phyloP scores from a whole-genome alignment of 306 rosid species.

The Glycine latifolia region DNA sequence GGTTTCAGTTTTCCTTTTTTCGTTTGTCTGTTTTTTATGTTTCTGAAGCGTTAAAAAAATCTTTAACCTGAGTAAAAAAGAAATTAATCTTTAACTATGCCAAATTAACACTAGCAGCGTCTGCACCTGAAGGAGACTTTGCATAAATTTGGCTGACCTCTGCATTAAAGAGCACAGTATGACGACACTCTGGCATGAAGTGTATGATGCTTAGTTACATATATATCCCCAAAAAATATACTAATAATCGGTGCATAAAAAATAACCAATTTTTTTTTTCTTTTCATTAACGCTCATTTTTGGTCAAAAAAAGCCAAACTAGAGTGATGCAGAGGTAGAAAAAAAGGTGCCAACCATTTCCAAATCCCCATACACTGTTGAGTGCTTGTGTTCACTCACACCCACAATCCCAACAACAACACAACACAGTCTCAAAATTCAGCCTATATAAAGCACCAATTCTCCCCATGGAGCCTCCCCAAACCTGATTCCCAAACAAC shows the following conservation, averaged over 20 bases:
- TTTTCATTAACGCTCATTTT: neutral
- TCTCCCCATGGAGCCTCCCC: neutral
- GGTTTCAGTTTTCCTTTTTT: too few species aligned
- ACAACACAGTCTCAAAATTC: neutral
- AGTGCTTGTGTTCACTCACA: slow-evolving; percentile 10
- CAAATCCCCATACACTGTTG: neutral
- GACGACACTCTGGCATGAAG: neutral
- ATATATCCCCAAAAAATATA: neutral
- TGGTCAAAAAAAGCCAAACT: neutral
- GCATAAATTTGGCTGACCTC: neutral
- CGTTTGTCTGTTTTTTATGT: too few species aligned
- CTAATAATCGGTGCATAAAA: neutral
- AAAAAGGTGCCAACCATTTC: neutral
- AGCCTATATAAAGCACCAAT: slow-evolving; percentile 33
- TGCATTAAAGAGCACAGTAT: neutral
- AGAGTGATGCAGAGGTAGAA: neutral
- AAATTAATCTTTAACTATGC: too few species aligned
- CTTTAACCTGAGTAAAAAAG: too few species aligned
- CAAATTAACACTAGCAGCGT: too few species aligned
- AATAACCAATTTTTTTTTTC: neutral
- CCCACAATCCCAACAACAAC: neutral
- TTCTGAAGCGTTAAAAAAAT: too few species aligned
- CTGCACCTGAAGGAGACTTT: too few species aligned
- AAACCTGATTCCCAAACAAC: neutral
- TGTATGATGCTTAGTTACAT: neutral